phyloP scores from a whole-genome alignment of 495 filamentous ascomycete genomes.

The Penicillium alfredii region DNA sequence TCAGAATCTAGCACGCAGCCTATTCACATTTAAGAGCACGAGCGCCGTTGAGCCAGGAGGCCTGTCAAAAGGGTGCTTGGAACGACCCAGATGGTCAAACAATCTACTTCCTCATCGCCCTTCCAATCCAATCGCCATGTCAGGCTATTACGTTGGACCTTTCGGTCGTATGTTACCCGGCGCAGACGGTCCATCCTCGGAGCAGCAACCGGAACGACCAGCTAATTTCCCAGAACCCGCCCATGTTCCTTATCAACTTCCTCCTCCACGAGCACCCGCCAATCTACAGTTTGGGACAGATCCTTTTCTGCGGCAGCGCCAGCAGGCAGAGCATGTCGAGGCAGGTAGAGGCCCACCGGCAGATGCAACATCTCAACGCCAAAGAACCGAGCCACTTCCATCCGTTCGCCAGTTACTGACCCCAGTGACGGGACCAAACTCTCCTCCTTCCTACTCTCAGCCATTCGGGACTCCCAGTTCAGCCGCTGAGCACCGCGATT shows the following conservation, averaged over 20 bases:
- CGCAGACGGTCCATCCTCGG: slow-evolving; percentile 22
- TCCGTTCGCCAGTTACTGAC: slow-evolving; percentile 46
- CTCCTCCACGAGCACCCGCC: slow-evolving; percentile 39
- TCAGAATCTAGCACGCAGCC: too few species aligned
- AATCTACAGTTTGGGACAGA: slow-evolving; percentile 42
- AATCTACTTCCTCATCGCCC: too few species aligned
- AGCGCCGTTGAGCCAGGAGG: too few species aligned
- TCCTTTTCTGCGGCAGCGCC: slow-evolving; percentile 31
- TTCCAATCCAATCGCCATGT: slow-evolving; percentile 31
- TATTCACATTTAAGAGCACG: too few species aligned
- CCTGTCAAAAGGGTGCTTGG: too few species aligned
- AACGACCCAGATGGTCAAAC: too few species aligned
- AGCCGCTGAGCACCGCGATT: slow-evolving; percentile 13
- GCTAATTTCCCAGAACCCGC: slow-evolving; percentile 34
- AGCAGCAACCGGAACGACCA: slow-evolving; percentile 27
- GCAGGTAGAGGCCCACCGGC: slow-evolving; percentile 11
- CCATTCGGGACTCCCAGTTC: slow-evolving; percentile 20
- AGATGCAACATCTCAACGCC: slow-evolving; percentile 15
- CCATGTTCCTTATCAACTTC: slow-evolving; percentile 44
- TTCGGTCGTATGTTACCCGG: slow-evolving; percentile 47
- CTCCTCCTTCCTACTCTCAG: slow-evolving; percentile 26
- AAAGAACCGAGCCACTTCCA: slow-evolving; percentile 35
- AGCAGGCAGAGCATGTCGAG: slow-evolving; percentile 26
- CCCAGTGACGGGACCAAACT: slow-evolving; percentile 28
- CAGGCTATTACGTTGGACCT: slow-evolving; percentile 40